phyloP scores from a whole-genome alignment of 768 basidiomycete species.

The Mycena indigotica region DNA sequence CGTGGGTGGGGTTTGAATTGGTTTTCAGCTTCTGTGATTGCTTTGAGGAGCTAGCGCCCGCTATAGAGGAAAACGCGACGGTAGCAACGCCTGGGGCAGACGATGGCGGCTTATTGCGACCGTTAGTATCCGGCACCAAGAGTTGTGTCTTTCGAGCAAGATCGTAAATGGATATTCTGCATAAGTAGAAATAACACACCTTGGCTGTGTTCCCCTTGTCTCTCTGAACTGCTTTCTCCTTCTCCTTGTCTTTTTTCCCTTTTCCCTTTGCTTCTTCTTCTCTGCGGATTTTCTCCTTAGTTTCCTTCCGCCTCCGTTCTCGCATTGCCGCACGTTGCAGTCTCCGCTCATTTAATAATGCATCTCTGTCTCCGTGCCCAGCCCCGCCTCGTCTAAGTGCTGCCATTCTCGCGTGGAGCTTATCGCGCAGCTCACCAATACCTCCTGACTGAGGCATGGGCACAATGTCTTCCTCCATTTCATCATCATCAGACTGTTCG shows the following conservation, averaged over 20 bases:
- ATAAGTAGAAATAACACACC: slow-evolving; percentile 39
- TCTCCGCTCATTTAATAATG: slow-evolving; percentile 78
- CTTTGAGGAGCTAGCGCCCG: slow-evolving; percentile 56
- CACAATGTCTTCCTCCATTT: slow-evolving; percentile 39
- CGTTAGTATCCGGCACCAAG: slow-evolving; percentile 60
- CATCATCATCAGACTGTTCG: slow-evolving; percentile 27
- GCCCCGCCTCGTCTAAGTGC: slow-evolving; percentile 54
- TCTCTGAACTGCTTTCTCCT: slow-evolving; percentile 37
- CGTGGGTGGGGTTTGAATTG: slow-evolving; percentile 80
- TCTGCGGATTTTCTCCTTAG: slow-evolving; percentile 74
- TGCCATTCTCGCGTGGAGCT: slow-evolving; percentile 75
- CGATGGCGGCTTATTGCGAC: slow-evolving; percentile 29
- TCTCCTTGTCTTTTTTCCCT: slow-evolving; percentile 44
- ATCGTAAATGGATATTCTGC: neutral
- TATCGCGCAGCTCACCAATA: slow-evolving; percentile 66
- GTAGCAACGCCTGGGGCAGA: slow-evolving; percentile 52
- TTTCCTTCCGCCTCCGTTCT: slow-evolving; percentile 83
- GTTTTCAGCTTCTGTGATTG: slow-evolving; percentile 61
- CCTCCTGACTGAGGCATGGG: slow-evolving; percentile 70
- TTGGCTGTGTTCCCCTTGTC: slow-evolving; percentile 53
- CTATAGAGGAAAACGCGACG: slow-evolving; percentile 68
- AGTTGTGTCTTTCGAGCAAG: slow-evolving; percentile 58
- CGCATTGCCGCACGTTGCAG: slow-evolving; percentile 78
- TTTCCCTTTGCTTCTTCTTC: slow-evolving; percentile 62
- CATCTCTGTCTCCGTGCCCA: slow-evolving; percentile 68